Conservation (phyloP, 1,139 yeast species). For the Magnusiomyces sp. region DNA sequence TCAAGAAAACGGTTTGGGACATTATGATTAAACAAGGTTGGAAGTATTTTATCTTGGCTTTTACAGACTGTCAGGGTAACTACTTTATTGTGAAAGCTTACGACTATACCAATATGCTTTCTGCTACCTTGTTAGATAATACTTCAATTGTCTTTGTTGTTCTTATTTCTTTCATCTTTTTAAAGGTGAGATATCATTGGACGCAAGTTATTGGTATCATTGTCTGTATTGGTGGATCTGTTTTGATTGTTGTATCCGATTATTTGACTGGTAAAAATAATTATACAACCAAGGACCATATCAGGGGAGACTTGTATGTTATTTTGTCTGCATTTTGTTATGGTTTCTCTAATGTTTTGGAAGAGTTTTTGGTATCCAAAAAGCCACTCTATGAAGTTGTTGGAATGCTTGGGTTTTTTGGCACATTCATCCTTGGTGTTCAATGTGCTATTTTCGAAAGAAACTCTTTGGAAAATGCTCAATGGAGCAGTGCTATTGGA, state of each 20-base stretch:
- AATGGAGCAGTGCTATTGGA: slow-evolving; percentile 34
- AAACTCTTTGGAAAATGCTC: slow-evolving; percentile 29
- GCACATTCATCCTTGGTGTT: slow-evolving; percentile 35
- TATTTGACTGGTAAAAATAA: slow-evolving; percentile 33
- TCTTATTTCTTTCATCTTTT: slow-evolving; percentile 33
- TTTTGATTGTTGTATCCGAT: slow-evolving; percentile 36
- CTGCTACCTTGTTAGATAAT: slow-evolving; percentile 38
- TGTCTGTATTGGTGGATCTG: slow-evolving; percentile 38
- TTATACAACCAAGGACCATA: slow-evolving; percentile 31
- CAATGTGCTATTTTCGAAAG: slow-evolving; percentile 39
- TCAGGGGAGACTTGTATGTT: slow-evolving; percentile 39
- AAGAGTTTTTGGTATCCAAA: slow-evolving; percentile 39
- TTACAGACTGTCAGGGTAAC: slow-evolving; percentile 40
- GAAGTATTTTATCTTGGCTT: slow-evolving; percentile 37
- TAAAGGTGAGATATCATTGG: slow-evolving; percentile 40
- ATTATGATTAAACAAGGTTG: slow-evolving; percentile 33
- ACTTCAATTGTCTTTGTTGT: slow-evolving; percentile 40
- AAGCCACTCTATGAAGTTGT: slow-evolving; percentile 38
- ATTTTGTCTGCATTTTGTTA: slow-evolving; percentile 38
- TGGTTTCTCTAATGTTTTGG: slow-evolving; percentile 37
- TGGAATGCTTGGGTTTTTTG: slow-evolving; percentile 38
- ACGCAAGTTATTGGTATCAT: slow-evolving; percentile 36
- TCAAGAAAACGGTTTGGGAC: slow-evolving; percentile 26
- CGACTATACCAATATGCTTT: slow-evolving; percentile 36
- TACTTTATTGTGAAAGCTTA: slow-evolving; percentile 39